Evolutionary conservation across 306 rosid genomes (phyloP), one percentile per base, ranked within the genome.

Genomic region (Cercis canadensis): DNA sequence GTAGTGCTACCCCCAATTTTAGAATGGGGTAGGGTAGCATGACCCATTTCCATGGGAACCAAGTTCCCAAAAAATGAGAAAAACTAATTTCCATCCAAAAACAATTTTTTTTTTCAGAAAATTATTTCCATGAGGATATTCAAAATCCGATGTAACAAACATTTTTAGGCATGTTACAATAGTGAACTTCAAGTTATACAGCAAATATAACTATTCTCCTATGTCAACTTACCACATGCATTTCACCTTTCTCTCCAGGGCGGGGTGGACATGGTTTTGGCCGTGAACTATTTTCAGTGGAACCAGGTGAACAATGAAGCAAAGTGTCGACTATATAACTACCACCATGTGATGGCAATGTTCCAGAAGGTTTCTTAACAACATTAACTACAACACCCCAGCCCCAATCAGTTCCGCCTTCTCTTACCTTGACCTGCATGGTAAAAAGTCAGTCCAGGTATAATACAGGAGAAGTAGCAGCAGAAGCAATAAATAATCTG

Each of bases 331-430:
- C 92, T 45, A 94, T 86, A 81, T 89, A 91, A 70, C 89, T 94
- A 67, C 96, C 88, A 72, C 86, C 87, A 16, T 75, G 83, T 7
- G 80, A 76, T 11, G 82, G 56, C 49, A 65, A 54, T 40, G 69
- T 14, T 21, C 81, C 78, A 51, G 96, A 77, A n/a, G 96, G 92
- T 80, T 84, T 89, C 88, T 89, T 94, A 34, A 94, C 84, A 75
- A 94, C 90, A 68, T 94, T 94, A 62, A 94, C 98, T 37, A 91
- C 98, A 80, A 94, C 96, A 72, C 97, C 98, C 97, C 98, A 94
- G 65, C 98, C 97, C 98, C 98, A 94, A 75, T 94, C 98, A 70
- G 96, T 91, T 50, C 97, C 91, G 13, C 98, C 98, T 83, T 94
- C 98, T 85, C 97, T 86, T 69, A 94, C 71, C 82, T 85, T 90